Conservation (phyloP, 2,329 filamentous ascomycete genomes). For the Aureobasidium namibiae region DNA sequence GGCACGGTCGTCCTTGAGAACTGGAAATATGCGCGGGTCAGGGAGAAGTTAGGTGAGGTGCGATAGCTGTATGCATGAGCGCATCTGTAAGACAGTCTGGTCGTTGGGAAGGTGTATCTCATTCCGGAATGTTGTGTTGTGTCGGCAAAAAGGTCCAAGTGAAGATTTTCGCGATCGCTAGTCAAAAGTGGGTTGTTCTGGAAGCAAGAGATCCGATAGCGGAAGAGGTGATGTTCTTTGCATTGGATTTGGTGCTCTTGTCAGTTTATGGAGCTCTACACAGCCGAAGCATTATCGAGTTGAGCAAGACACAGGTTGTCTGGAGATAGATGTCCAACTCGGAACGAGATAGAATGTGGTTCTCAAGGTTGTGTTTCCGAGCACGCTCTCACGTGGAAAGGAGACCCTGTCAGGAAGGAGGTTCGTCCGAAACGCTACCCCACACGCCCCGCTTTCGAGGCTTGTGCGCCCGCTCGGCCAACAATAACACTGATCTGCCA, state of each 20-base stretch:
- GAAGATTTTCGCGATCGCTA: slow-evolving; percentile 4
- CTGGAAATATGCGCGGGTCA: not conserved
- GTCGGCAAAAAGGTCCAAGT: not conserved
- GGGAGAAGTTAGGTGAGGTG: too few species aligned
- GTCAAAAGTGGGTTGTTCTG: slow-evolving; percentile 1
- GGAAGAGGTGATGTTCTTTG: not conserved
- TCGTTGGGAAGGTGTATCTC: not conserved
- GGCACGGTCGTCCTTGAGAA: not conserved
- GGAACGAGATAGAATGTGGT: not conserved
- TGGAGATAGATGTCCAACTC: not conserved
- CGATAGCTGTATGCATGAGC: not conserved
- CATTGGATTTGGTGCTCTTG: not conserved
- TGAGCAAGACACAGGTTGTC: not conserved
- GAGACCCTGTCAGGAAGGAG: not conserved
- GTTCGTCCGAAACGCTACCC: not conserved
- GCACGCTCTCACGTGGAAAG: not conserved
- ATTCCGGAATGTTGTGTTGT: not conserved
- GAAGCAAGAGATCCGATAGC: slow-evolving; percentile 5
- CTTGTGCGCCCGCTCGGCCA: not conserved
- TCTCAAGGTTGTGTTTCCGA: not conserved
- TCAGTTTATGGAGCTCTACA: not conserved
- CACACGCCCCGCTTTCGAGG: not conserved
- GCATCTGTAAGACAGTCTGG: not conserved
- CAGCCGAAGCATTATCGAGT: not conserved
- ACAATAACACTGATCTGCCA: not conserved